Conservation (phyloP, 305 asterid genomes). For the Rubia peregrina region DNA sequence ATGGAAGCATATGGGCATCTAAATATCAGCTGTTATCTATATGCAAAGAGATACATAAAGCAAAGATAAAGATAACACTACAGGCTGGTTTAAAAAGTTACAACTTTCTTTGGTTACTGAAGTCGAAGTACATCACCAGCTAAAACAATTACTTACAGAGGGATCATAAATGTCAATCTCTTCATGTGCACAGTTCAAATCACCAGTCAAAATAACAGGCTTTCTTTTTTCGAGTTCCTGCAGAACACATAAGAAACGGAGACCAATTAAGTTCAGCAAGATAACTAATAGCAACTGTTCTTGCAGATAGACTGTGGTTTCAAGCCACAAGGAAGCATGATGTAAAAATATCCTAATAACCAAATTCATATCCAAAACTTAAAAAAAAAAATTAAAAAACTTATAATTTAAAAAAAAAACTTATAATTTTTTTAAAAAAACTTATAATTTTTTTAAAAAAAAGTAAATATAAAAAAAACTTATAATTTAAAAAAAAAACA, state of each 20-base stretch:
- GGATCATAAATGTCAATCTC: conserved; percentile 91
- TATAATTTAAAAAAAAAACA: too few species aligned
- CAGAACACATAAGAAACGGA: conserved; percentile 29
- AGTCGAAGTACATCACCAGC: neutral
- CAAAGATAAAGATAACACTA: neutral
- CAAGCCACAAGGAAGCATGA: neutral
- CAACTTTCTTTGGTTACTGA: neutral
- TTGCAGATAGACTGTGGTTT: neutral
- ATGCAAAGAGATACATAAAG: too few species aligned
- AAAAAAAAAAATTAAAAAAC: too few species aligned
- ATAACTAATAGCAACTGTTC: conserved; percentile 11
- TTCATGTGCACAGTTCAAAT: conserved; percentile 90
- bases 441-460: too few species aligned
- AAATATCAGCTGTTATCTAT: neutral
- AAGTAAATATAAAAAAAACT: too few species aligned
- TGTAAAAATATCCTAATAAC: neutral
- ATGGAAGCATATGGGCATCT: neutral
- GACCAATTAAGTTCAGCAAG: conserved; percentile 15
- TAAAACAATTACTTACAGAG: conserved; percentile 44
- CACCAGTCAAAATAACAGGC: conserved; percentile 93
- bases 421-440: too few species aligned
- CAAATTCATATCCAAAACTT: too few species aligned
- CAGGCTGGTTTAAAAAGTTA: neutral
- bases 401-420: too few species aligned
- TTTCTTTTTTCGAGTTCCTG: conserved; percentile 85